These are phyloP conservation scores for Xylaria sp. DNA, from an alignment of 2,329 filamentous ascomycete genomes.

Conservation along the genomic window DNA sequence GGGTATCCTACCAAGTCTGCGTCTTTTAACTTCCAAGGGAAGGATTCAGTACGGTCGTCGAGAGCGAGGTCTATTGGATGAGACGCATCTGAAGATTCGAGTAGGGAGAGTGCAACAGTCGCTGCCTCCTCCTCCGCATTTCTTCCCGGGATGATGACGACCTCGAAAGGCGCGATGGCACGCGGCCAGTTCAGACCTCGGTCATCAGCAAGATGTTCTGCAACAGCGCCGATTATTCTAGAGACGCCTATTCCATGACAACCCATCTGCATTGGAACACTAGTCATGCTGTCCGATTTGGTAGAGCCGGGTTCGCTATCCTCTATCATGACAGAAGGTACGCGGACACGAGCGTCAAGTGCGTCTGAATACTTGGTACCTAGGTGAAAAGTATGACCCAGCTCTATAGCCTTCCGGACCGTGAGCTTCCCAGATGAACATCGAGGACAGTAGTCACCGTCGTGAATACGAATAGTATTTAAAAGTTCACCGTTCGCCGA, in stretches of 20 bases:
- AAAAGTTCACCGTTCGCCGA: slow-evolving; percentile 47
- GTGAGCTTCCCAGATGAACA: slow-evolving; percentile 69
- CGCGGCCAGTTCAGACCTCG: slow-evolving; percentile 87
- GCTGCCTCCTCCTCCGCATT: slow-evolving; percentile 55
- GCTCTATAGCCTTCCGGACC: slow-evolving; percentile 78
- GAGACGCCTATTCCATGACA: slow-evolving; percentile 96
- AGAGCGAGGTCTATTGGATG: slow-evolving; percentile 66
- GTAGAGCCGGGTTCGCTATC: slow-evolving; percentile 25
- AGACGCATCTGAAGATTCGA: neutral
- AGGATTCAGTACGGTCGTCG: slow-evolving; percentile 71
- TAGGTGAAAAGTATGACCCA: slow-evolving; percentile 94
- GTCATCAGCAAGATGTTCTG: slow-evolving; percentile 73
- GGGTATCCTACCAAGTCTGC: slow-evolving; percentile 91
- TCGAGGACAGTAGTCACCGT: slow-evolving; percentile 74
- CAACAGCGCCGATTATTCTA: slow-evolving; percentile 85
- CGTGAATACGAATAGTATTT: slow-evolving; percentile 67
- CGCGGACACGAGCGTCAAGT: slow-evolving; percentile 66
- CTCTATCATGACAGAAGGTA: slow-evolving; percentile 42
- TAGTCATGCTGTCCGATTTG: slow-evolving; percentile 33
- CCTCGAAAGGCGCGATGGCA: slow-evolving; percentile 83
- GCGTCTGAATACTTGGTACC: slow-evolving; percentile 86
- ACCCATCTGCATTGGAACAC: slow-evolving; percentile 81
- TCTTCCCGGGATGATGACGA: slow-evolving; percentile 65
- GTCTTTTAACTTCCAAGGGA: slow-evolving; percentile 88
- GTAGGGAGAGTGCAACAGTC: slow-evolving; percentile 68